phyloP scores from a whole-genome alignment of 2,329 filamentous ascomycete genomes.

The Neonectria coccinea region DNA sequence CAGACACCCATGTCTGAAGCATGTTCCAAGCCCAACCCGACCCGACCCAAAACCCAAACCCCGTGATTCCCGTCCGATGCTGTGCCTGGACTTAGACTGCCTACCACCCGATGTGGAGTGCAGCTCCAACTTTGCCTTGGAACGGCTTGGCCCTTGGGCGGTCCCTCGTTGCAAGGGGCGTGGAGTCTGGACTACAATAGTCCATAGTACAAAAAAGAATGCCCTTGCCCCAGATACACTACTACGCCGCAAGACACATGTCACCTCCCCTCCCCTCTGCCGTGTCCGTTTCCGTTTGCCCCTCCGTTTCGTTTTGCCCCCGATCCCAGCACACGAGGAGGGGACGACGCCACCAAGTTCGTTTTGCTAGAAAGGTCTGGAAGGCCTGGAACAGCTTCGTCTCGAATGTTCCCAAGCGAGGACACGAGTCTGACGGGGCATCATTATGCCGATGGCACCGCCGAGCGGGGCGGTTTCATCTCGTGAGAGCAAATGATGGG shows the following conservation, averaged over 20 bases:
- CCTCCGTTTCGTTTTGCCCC: neutral
- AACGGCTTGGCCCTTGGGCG: neutral
- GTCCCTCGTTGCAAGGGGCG: neutral
- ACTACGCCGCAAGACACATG: neutral
- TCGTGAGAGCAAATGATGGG: neutral
- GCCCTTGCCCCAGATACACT: neutral
- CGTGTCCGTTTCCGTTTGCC: neutral
- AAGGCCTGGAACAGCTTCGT: neutral
- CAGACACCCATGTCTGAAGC: slow-evolving; percentile 10
- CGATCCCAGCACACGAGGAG: neutral
- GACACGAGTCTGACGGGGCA: neutral
- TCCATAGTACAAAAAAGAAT: too few species aligned
- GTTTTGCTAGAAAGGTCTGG: neutral
- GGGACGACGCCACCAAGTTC: neutral
- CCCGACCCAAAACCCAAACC: neutral
- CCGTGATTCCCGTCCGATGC: slow-evolving; percentile 1
- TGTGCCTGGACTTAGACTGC: neutral
- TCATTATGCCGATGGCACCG: neutral
- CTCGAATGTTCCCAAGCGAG: neutral
- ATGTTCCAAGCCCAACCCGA: slow-evolving; percentile 4
- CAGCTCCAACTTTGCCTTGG: neutral
- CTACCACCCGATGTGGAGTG: neutral
- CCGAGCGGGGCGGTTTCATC: neutral
- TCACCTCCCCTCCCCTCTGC: neutral
- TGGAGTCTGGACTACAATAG: neutral